Base-by-base conservation (phyloP, 345 rosid species). In the Acer negundo region DNA sequence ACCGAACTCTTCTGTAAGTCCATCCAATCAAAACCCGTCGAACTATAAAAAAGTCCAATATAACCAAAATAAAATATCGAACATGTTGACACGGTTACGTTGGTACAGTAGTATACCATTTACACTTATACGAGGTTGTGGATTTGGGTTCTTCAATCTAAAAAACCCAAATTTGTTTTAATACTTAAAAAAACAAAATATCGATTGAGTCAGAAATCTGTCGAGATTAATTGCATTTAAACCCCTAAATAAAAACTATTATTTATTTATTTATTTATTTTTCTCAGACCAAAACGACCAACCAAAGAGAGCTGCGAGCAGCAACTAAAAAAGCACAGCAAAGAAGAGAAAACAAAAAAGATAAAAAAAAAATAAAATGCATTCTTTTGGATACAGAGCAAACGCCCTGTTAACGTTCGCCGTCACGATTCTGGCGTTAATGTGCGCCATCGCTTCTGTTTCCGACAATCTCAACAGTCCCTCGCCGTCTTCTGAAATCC, bases 321-420 rank as follows among this genome's bases (percentile, higher is more conserved):
- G 74, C 63, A 1, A 23, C 9, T 16, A 61, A 72, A 72, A 59
- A 38, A 11, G 13, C 7, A 10, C 24, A 0, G 5, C 12, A 38
- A 16, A 40, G 15, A 19, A 42, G 26, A 42, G 62, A 23, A 51
- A 4, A 35, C 6, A 24, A 56, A 16, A 62, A 20, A 65, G 16
- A 3, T 7, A 26, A 69, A 66, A 26, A 22, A 47, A 51, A 11
- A 56, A 51, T n/a, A 67, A 28, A 23, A 97, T 97, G 98, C 98
- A 97, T 88, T 85, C 98, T 2, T 94, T 91, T 76, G 89, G 93
- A 68, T 93, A 90, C 91, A 89, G 98, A 85, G 94, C 93, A 9
- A 97, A 94, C 75, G 94, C 97, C 49, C 82, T 97, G 84, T 84
- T 97, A 31, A 97, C 99, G 5, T 93, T 94, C 80, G 82, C 94